A percentile compares a stretch with the other conserved stretches of the same genome.
Evolutionary conservation across 257 asterid genomes (phyloP).

Genomic region (Rubia yunnanensis): DNA sequence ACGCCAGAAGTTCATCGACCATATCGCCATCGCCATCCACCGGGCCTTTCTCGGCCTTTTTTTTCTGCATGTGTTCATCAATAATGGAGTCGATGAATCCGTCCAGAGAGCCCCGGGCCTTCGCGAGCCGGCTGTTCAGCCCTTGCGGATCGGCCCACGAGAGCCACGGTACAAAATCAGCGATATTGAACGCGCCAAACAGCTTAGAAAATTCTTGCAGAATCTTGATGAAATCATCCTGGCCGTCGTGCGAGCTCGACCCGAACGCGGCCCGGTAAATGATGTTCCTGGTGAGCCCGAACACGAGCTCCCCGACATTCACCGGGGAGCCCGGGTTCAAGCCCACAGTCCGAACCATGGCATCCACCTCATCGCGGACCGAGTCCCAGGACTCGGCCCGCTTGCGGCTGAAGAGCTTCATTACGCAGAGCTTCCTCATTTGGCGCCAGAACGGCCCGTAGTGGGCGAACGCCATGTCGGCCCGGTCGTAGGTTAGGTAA

Average conservation of each 20-base stretch:
- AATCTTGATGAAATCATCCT: slow-evolving; percentile 57
- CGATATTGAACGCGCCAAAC: slow-evolving; percentile 67
- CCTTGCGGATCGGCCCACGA: slow-evolving; percentile 67
- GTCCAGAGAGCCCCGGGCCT: slow-evolving; percentile 64
- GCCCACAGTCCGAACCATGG: slow-evolving; percentile 33
- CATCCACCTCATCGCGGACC: slow-evolving; percentile 72
- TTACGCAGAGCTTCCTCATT: slow-evolving; percentile 82
- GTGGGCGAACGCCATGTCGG: slow-evolving; percentile 93
- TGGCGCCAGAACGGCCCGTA: slow-evolving; percentile 98
- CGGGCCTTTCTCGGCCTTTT: slow-evolving; percentile 14
- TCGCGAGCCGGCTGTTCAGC: slow-evolving; percentile 30
- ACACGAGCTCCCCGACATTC: slow-evolving; percentile 71
- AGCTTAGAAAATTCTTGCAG: slow-evolving; percentile 70
- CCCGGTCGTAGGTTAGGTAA: slow-evolving; percentile 69
- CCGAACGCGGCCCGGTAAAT: slow-evolving; percentile 87
- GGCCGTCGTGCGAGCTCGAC: slow-evolving; percentile 53
- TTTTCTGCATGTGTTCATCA: slow-evolving; percentile 57
- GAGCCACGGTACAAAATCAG: slow-evolving; percentile 71
- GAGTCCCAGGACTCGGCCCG: slow-evolving; percentile 96
- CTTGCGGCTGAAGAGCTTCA: slow-evolving; percentile 78
- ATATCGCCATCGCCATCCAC: slow-evolving; percentile 42
- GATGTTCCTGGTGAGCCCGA: slow-evolving; percentile 59
- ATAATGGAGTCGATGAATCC: slow-evolving; percentile 63
- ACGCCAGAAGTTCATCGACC: slow-evolving; percentile 86
- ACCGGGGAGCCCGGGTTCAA: slow-evolving; percentile 33